Conservation (phyloP, 2,329 filamentous ascomycete species). For the Xylariaceae sp. region DNA sequence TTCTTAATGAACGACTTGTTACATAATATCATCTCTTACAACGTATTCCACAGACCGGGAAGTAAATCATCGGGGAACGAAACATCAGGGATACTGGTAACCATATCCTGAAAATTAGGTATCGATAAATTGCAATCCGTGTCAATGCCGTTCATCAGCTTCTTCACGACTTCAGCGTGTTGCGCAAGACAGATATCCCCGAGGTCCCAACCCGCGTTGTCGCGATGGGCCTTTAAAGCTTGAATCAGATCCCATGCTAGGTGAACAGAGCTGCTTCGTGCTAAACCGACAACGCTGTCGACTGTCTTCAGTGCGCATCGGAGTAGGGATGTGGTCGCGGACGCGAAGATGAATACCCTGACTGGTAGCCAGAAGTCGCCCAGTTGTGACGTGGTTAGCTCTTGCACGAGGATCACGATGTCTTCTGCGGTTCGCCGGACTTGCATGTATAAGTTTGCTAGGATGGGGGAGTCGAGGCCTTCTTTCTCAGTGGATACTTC, state of each 20-base stretch:
- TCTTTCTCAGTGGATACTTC: constrained; percentile 30
- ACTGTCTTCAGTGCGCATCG: constrained; percentile 46
- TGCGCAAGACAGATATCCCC: constrained; percentile 49
- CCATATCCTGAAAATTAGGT: not conserved
- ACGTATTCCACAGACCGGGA: too few species aligned
- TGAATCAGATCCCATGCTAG: constrained; percentile 42
- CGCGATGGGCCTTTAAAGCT: constrained; percentile 38
- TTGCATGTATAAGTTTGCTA: constrained; percentile 37
- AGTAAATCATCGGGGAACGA: too few species aligned
- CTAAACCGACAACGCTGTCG: constrained; percentile 34
- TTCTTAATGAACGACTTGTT: too few species aligned
- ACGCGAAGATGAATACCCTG: constrained; percentile 46
- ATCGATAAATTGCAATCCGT: too few species aligned
- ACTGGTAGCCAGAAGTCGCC: constrained; percentile 51
- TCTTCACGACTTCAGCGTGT: constrained; percentile 47
- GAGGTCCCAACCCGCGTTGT: constrained; percentile 46
- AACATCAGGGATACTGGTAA: too few species aligned
- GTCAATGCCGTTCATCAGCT: constrained; percentile 28
- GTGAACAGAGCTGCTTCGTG: constrained; percentile 39
- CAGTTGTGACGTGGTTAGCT: constrained; percentile 42
- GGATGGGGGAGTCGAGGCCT: constrained; percentile 11
- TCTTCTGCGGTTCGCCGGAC: constrained; percentile 47
- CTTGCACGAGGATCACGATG: constrained; percentile 46
- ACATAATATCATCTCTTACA: too few species aligned
- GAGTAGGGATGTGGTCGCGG: constrained; percentile 49